Percentiles rank a stretch among this genome's conserved stretches.
Evolutionary conservation across 331 rosid genomes (phyloP).

Genomic region (Pyrus hybrid): DNA sequence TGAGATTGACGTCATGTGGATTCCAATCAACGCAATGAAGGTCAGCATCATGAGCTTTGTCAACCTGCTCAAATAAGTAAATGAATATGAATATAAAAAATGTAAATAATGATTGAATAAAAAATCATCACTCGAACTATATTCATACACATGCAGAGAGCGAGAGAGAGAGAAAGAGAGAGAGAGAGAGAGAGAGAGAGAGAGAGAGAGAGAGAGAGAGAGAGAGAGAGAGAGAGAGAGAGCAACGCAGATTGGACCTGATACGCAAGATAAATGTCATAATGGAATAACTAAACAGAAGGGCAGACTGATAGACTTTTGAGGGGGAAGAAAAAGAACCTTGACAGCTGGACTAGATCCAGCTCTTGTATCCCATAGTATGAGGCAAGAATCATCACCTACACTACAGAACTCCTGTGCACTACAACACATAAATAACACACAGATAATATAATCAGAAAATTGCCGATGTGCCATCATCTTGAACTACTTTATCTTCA

Average conservation of each 20-base stretch:
- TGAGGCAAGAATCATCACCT: slow-evolving; percentile 36
- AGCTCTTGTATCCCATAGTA: slow-evolving; percentile 33
- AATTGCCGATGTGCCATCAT: background rate
- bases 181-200: background rate
- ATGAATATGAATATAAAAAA: background rate
- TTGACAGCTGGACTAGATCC: slow-evolving; percentile 20
- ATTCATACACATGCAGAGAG: background rate
- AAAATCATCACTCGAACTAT: background rate
- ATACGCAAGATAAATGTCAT: background rate
- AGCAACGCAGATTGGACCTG: background rate
- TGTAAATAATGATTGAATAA: background rate
- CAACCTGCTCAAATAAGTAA: slow-evolving; percentile 23
- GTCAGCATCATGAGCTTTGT: slow-evolving; percentile 42
- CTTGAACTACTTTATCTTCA: background rate
- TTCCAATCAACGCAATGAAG: slow-evolving; percentile 46
- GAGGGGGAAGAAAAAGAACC: slow-evolving; percentile 7
- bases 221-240: no score
- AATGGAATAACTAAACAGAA: background rate
- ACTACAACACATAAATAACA: slow-evolving; percentile 8
- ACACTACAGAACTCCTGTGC: slow-evolving; percentile 35
- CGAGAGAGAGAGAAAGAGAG: no score
- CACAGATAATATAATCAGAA: background rate
- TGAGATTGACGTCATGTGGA: slow-evolving; percentile 33
- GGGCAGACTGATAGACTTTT: background rate
- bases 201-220: background rate